Evolutionary conservation across 1,284 basidiomycete species (phyloP), one percentile per base, ranked within the genome.

Genomic region (Ceratobasidium sp.): DNA sequence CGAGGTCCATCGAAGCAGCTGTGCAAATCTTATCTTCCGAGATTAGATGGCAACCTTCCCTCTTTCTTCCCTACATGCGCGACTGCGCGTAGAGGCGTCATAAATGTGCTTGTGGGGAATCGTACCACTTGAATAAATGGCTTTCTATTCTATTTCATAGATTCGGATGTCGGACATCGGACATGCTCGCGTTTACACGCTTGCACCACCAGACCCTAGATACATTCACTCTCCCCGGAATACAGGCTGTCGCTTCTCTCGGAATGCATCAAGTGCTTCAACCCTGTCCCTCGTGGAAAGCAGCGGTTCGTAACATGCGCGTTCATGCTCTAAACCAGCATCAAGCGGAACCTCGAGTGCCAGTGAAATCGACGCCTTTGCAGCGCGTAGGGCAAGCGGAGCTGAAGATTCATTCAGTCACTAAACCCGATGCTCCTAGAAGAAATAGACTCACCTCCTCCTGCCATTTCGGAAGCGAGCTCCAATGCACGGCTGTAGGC

Each of bases 201-300:
- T 33, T 10, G 17, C 68, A n/a, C 39, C 4, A 33, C 33, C 31
- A 23, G 26, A 28, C 35, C 45, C 37, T 39, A 23, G 56, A 26
- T 47, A 56, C 17, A 31, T 60, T 88, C 87, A 95, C 86, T 94
- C 91, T 37, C 96, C 96, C 80, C 87, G 90, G 85, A 97, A 98
- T 33, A 91, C 84, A 1, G 96, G 95, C 42, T 86, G 84, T 64
- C 96, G 87, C 85, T 98, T 98, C 85, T 96, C 94, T 79, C 89
- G 92, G 85, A 98, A 98, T 4, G 96, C 96, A 77, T 90, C 86
- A 42, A 98, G 86, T 15, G 96, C 97, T 84, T 98, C 96, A 10
- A 90, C 81, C 17, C 96, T 89, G 82, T 98, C 96, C 79, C 91
- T 87, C 20, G 89, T 93, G 58, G 88, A 87, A 20, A 98, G 85